Conservation (phyloP, 2,329 filamentous ascomycete species). For the Trichoderma oligosporum region DNA sequence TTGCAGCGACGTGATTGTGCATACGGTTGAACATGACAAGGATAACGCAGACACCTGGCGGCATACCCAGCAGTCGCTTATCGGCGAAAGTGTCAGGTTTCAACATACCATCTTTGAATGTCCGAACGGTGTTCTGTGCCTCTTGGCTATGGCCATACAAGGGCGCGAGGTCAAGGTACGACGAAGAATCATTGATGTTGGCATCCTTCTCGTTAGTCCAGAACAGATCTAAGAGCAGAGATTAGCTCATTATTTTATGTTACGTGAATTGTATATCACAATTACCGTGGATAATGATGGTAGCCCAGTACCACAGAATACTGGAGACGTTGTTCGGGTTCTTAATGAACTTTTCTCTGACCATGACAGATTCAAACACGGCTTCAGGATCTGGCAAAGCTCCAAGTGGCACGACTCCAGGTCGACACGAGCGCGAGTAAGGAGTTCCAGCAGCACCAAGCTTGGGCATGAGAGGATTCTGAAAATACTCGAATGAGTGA, state of each 20-base stretch:
- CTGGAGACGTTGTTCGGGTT: conserved; percentile 71
- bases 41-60: conserved; percentile 66
- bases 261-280: neutral
- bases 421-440: conserved; percentile 63
- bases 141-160: conserved; percentile 66
- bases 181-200: conserved; percentile 62
- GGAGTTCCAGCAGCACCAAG: conserved; percentile 64
- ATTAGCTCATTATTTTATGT: neutral
- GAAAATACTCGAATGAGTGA: neutral
- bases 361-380: conserved; percentile 62
- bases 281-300: conserved; percentile 66
- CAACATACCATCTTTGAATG: conserved; percentile 65
- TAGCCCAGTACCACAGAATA: conserved; percentile 69
- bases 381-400: conserved; percentile 63
- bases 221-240: conserved; percentile 54
- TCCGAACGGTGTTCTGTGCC: conserved; percentile 64
- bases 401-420: conserved; percentile 55
- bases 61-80: conserved; percentile 65
- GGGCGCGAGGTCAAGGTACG: conserved; percentile 68
- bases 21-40: conserved; percentile 79
- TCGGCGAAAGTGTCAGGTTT: conserved; percentile 72
- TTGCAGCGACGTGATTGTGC: conserved; percentile 80
- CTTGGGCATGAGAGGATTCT: conserved; percentile 62
- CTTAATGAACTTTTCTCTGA: conserved; percentile 44
- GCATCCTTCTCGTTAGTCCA: conserved; percentile 62